Evolutionary conservation across 306 rosid species (phyloP), one percentile per base, ranked within the genome.

Genomic region (Ochetophila trinervis): DNA sequence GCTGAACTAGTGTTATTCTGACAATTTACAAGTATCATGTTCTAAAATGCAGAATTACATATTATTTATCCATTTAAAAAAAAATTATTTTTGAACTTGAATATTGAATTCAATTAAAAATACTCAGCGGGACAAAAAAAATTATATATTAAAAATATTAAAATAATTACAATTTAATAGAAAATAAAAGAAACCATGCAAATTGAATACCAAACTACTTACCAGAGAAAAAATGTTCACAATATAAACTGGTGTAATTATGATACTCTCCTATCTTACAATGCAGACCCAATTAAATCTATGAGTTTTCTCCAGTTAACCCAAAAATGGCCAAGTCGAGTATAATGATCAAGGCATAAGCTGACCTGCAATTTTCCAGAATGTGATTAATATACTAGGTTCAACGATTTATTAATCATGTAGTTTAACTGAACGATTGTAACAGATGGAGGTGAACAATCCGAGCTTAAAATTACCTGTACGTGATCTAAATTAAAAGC

Each of bases 361-460:
- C 54, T 50, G 54, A 50, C 54, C 54, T 50, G 54, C 54, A 50
- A 50, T n/a, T 50, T 50, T 50, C 17, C 19, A 50, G 54, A 50
- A 50, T 18, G 21, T 50, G 21, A 50, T 50, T 9, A 47, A 47
- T 47, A 47, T 47, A 47, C 51, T 47, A 10, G 14, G 51, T 47
- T 7, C 13, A 2, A 27, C 32, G 32, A 27, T 27, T 27, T 27
- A 50, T 9, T 50, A 1, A 50, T 18, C 22, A n/a, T 16, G 21
- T 50, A n/a, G 54, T 16, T 16, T 18, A 9, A 50, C 21, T 50
- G 21, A 50, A 50, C 21, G 23, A 16, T n/a, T 50, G 16, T 7
- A 50, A 16, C 20, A 19, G 19, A 5, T 50, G 54, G 54, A 17
- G 19, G 21, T 16, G 9, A 40, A 40, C 45, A 40, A 40, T 40